Evolutionary conservation across 192 early-diverging fungal genomes (phyloP).

Genomic region (Coemansia sp.): DNA sequence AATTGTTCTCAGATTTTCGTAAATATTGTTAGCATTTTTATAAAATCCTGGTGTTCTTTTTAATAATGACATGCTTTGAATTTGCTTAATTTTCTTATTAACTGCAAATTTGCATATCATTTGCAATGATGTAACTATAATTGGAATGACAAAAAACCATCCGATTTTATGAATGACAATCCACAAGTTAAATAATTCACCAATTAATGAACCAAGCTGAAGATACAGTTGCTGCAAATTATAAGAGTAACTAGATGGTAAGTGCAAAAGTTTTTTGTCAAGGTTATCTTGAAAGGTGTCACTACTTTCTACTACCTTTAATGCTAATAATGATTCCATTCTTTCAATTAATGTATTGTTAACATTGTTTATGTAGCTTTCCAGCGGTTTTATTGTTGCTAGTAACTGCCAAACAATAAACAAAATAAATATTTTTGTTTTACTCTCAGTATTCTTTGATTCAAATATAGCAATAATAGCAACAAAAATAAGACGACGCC

Average conservation of each 20-base stretch:
- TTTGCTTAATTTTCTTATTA: neutral
- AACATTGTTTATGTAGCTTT: neutral
- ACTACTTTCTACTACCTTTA: neutral
- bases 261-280: neutral
- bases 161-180: neutral
- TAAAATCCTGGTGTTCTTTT: neutral
- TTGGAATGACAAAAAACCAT: neutral
- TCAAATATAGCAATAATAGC: neutral
- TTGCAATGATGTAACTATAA: neutral
- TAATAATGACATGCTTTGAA: too few species aligned
- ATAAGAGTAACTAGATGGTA: neutral
- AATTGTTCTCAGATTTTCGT: slow-evolving; percentile 56
- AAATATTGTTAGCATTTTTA: neutral
- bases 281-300: neutral
- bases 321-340: neutral
- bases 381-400: neutral
- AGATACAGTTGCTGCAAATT: too few species aligned
- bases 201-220: neutral
- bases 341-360: neutral
- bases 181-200: neutral
- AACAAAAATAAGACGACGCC: neutral
- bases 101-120: too few species aligned
- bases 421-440: neutral
- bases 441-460: neutral
- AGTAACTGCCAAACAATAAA: neutral